Evolutionary conservation across 2,329 filamentous ascomycete genomes (phyloP), one percentile per base, ranked within the genome.

Genomic region (Acephala macrosclerotiorum): DNA sequence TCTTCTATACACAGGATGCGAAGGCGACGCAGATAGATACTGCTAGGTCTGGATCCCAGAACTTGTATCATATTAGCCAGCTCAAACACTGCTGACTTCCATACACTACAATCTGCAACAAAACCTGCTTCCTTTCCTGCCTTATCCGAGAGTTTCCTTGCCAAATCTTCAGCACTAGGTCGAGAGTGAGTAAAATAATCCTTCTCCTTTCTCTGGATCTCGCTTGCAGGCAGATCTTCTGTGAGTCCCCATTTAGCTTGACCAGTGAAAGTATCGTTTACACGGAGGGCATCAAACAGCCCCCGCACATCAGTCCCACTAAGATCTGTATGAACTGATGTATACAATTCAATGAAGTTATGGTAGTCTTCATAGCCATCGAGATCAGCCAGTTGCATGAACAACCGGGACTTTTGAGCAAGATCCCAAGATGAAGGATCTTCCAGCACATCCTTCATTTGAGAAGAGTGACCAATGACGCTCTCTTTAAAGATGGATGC

Each of bases 331-430:
- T 49, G 40, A 36, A 60, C 40, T 47, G 40, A 60, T 60, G 18
- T 60, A 49, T 60, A 60, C 40, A 60, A 49, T 20, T 60, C 25
- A 35, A 60, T 60, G 26, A 60, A 60, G 16, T 49, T 40, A 60
- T 49, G 26, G 42, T 60, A 60, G 58, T 60, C 58, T 49, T 51
- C 40, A n/a, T 35, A 49, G 16, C 58, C 40, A 49, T 60, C 40
- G 25, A 60, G 58, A 60, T 60, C 58, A 49, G 40, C 40, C 5
- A 60, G 58, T 49, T 49, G 26, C 26, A 60, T 60, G 22, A 60
- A 60, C 14, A 60, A 25, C 26, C 58, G 58, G 38, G 58, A 60
- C 26, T 49, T 60, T 60, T 60, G 40, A 60, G 58, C 58, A 49
- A 60, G 40, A 49, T 49, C 58, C 58, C 26, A 60, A 49, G 16